Percentiles rank a stretch among this genome's conserved stretches.
Evolutionary conservation across 306 rosid genomes (phyloP).

Genomic region (Fagus sylvatica): DNA sequence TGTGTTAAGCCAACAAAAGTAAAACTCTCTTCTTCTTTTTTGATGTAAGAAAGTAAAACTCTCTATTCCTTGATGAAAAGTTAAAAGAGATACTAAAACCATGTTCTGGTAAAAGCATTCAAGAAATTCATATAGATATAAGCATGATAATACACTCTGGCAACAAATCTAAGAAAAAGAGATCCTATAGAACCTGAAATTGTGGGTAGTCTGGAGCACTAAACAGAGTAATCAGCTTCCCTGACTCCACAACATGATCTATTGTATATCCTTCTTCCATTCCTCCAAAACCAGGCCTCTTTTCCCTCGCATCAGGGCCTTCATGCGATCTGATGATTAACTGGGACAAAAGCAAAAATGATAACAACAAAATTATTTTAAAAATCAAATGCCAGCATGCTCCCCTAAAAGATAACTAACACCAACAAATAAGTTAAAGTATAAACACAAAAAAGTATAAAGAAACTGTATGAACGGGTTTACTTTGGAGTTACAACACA

Average conservation of each 20-base stretch:
- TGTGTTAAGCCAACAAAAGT: neutral
- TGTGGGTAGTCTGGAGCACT: conserved; percentile 98
- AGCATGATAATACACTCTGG: neutral
- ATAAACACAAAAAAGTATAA: conserved; percentile 4
- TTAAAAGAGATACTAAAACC: neutral
- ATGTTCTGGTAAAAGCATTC: neutral
- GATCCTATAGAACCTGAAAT: conserved; percentile 63
- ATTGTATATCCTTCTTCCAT: conserved; percentile 86
- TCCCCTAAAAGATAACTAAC: neutral
- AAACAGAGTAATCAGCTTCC: conserved; percentile 78
- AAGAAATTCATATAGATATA: neutral
- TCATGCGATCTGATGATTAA: conserved; percentile 90
- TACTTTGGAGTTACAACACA: neutral
- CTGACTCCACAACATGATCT: conserved; percentile 88
- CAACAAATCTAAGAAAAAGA: conserved; percentile 5
- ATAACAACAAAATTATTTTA: conserved; percentile 32
- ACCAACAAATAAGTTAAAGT: conserved; percentile 23
- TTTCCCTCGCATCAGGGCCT: conserved; percentile 96
- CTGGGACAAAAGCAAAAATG: conserved; percentile 37
- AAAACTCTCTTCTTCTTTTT: neutral
- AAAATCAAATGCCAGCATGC: conserved; percentile 3
- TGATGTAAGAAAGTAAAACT: too few species aligned
- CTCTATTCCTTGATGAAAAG: neutral
- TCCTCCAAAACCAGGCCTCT: conserved; percentile 75
- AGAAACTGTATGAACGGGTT: neutral